Evolutionary conservation across 1,139 yeast genomes (phyloP).

Genomic region (Protomyces macrosporus): DNA sequence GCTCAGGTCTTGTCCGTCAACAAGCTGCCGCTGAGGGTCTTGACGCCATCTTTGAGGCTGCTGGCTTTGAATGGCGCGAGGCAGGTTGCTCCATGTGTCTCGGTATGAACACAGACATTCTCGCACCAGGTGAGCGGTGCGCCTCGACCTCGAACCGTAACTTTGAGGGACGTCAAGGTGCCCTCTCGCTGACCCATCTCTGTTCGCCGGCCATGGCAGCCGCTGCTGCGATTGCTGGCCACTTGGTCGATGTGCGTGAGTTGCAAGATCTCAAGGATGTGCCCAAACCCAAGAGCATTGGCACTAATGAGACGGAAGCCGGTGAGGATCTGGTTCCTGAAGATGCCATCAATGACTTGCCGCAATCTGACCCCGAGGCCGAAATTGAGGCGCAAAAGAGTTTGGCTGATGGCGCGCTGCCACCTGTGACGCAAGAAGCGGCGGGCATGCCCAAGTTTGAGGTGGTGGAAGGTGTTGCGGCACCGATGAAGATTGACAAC

Average conservation of each 20-base stretch:
- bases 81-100: conserved; percentile 99
- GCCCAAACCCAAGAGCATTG: conserved; percentile 42
- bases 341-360: conserved; percentile 31
- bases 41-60: conserved; percentile 80
- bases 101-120: conserved; percentile 98
- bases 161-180: conserved; percentile 99
- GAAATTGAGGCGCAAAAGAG: conserved; percentile 39
- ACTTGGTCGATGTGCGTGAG: conserved; percentile 82
- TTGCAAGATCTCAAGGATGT: conserved; percentile 46
- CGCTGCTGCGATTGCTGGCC: conserved; percentile 92
- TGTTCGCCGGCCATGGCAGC: conserved; percentile 99
- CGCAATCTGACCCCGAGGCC: conserved; percentile 37
- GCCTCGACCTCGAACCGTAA: conserved; percentile 98
- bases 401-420: conserved; percentile 18
- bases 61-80: conserved; percentile 98
- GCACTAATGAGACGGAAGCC: conserved; percentile 57
- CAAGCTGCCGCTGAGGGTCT: conserved; percentile 95
- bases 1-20: conserved; percentile 86
- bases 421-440: conserved; percentile 37
- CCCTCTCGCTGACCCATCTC: conserved; percentile 88
- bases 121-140: conserved; percentile 91
- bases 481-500: conserved; percentile 89
- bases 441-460: conserved; percentile 71
- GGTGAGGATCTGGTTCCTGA: conserved; percentile 40
- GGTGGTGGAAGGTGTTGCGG: conserved; percentile 76